Conservation (phyloP, 345 rosid genomes). For the Anacardium occidentale region DNA sequence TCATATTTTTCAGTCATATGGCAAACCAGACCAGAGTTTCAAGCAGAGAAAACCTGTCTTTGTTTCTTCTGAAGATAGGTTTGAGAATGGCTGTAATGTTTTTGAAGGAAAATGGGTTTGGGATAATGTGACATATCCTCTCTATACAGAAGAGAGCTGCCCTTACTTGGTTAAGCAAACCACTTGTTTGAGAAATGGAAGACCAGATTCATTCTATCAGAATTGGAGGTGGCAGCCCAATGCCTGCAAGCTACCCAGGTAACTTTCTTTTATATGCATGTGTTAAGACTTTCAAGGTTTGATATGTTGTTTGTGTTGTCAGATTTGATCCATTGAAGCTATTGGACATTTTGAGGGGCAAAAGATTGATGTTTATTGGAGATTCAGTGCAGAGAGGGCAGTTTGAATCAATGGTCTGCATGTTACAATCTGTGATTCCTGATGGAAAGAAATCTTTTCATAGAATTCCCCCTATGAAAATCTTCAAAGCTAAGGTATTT, state of each 20-base stretch:
- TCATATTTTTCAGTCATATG: slow-evolving; percentile 28
- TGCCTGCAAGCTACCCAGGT: slow-evolving; percentile 77
- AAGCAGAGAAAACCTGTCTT: slow-evolving; percentile 36
- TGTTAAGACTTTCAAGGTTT: no score
- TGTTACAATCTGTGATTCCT: slow-evolving; percentile 80
- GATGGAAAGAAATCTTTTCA: slow-evolving; percentile 59
- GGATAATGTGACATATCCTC: slow-evolving; percentile 76
- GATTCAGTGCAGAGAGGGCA: slow-evolving; percentile 91
- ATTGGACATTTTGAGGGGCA: slow-evolving; percentile 62
- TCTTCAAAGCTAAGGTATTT: slow-evolving; percentile 77
- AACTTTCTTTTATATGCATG: not conserved
- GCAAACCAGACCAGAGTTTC: slow-evolving; percentile 23
- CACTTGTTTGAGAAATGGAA: slow-evolving; percentile 70
- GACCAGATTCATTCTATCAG: slow-evolving; percentile 77
- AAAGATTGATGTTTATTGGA: slow-evolving; percentile 86
- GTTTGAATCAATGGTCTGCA: slow-evolving; percentile 86
- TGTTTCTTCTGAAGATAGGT: slow-evolving; percentile 49
- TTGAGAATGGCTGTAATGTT: slow-evolving; percentile 62
- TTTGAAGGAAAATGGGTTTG: slow-evolving; percentile 88
- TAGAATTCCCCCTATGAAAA: slow-evolving; percentile 84
- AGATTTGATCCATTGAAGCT: slow-evolving; percentile 82
- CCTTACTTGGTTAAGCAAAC: slow-evolving; percentile 89
- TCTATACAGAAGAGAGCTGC: slow-evolving; percentile 72
- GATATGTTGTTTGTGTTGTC: slow-evolving; percentile 20
- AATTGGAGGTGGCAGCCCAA: slow-evolving; percentile 91